A percentile compares a stretch with the other conserved stretches of the same genome.
Conservation (phyloP, 2,329 filamentous ascomycete species). For the Tolypocladium capitatum region DNA sequence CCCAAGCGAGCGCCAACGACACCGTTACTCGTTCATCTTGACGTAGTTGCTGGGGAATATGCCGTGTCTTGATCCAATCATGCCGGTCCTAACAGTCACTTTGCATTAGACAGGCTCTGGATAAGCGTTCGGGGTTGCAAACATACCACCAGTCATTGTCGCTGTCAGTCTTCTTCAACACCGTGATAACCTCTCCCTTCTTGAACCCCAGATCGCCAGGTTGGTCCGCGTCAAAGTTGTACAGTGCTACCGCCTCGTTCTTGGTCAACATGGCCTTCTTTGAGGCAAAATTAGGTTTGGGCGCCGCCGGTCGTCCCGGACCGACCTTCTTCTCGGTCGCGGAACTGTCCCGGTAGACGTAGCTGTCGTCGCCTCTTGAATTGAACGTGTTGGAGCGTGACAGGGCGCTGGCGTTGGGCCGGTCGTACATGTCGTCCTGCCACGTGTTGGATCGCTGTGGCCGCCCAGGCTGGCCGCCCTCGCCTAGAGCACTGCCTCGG, state of each 20-base stretch:
- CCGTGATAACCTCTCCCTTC: constrained; percentile 92
- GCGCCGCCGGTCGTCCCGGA: constrained; percentile 69
- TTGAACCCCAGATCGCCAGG: constrained; percentile 88
- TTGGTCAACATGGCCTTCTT: constrained; percentile 42
- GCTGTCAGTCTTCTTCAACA: constrained; percentile 86
- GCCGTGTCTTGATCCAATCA: constrained; percentile 70
- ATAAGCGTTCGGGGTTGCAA: neutral
- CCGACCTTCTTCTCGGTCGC: constrained; percentile 31
- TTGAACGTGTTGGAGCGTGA: constrained; percentile 40
- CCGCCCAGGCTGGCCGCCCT: constrained; percentile 44
- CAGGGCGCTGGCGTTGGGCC: constrained; percentile 28
- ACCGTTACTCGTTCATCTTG: constrained; percentile 43
- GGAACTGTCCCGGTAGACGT: constrained; percentile 38
- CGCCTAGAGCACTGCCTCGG: constrained; percentile 56
- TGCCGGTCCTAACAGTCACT: constrained; percentile 55
- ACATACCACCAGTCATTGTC: constrained; percentile 88
- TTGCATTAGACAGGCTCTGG: neutral
- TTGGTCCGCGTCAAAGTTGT: constrained; percentile 89
- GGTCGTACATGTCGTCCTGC: constrained; percentile 64
- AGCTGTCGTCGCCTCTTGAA: constrained; percentile 32
- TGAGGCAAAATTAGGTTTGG: constrained; percentile 70
- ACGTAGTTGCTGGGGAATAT: constrained; percentile 85
- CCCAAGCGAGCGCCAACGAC: neutral
- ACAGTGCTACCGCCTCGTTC: constrained; percentile 83
- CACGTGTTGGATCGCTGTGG: constrained; percentile 56